Conservation (phyloP, 805 yeast species). For the Cyberlindnera euphorbiae region DNA sequence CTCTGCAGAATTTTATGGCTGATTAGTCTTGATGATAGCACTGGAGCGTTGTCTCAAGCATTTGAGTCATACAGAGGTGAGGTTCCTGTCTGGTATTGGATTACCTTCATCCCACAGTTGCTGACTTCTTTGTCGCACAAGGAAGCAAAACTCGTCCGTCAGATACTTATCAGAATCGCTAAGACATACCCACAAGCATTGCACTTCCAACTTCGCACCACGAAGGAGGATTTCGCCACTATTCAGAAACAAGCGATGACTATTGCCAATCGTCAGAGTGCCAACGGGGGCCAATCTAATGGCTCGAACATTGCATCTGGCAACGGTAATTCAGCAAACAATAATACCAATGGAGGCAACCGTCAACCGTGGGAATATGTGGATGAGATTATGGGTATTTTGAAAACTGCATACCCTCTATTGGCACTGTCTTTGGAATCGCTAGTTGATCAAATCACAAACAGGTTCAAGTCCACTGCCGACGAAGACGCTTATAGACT, state of each 20-base stretch:
- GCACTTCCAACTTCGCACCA: conserved; percentile 92
- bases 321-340: not conserved
- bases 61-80: conserved; percentile 93
- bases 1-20: conserved; percentile 91
- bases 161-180: conserved; percentile 84
- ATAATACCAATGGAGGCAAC: conserved; percentile 20
- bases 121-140: conserved; percentile 84
- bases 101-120: conserved; percentile 92
- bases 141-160: conserved; percentile 87
- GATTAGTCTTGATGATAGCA: conserved; percentile 81
- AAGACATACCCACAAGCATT: conserved; percentile 96
- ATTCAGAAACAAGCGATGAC: conserved; percentile 71
- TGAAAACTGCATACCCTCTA: conserved; percentile 94
- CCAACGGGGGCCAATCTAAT: not conserved
- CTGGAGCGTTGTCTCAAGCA: conserved; percentile 77
- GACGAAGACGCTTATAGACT: conserved; percentile 96
- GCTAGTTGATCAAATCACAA: conserved; percentile 90
- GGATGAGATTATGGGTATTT: conserved; percentile 86
- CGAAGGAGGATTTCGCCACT: conserved; percentile 88
- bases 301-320: not conserved
- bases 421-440: conserved; percentile 91
- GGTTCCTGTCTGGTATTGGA: conserved; percentile 99
- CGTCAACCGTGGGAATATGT: conserved; percentile 92
- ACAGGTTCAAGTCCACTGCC: conserved; percentile 85
- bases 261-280: conserved; percentile 34